Conservation (phyloP, 306 rosid species). For the Aeschynomene evenia region DNA sequence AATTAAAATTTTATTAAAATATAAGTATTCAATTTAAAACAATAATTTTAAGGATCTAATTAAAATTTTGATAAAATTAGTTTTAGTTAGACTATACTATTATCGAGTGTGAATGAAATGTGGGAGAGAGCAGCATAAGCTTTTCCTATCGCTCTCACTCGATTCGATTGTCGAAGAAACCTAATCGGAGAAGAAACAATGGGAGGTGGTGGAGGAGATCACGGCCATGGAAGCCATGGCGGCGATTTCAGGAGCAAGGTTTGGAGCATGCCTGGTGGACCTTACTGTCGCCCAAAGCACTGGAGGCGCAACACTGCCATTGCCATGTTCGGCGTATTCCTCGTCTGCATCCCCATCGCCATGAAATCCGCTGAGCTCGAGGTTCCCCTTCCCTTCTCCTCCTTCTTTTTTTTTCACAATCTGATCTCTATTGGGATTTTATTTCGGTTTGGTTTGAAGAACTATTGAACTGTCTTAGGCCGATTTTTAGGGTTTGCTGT, state of each 20-base stretch:
- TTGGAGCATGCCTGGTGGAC: slow-evolving; percentile 96
- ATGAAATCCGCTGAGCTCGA: slow-evolving; percentile 95
- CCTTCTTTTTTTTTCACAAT: not conserved
- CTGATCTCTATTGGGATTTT: not conserved
- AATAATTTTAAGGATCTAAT: too few relatives aligned
- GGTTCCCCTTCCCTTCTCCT: slow-evolving; percentile 41
- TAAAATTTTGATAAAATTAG: too few relatives aligned
- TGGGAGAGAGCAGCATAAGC: slow-evolving; percentile 1
- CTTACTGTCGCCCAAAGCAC: slow-evolving; percentile 88
- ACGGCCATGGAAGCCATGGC: slow-evolving; percentile 52
- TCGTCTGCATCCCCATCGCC: slow-evolving; percentile 90
- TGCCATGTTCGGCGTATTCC: slow-evolving; percentile 85
- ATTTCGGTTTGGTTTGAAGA: not conserved
- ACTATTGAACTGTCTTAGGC: not conserved
- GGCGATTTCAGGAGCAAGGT: slow-evolving; percentile 88
- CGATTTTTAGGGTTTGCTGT: not conserved
- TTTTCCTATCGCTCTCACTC: not conserved
- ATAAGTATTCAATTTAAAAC: too few relatives aligned
- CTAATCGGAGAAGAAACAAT: slow-evolving; percentile 24
- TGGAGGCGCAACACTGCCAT: slow-evolving; percentile 96
- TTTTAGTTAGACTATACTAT: too few relatives aligned
- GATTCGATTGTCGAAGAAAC: slow-evolving; percentile 22
- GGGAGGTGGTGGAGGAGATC: slow-evolving; percentile 71
- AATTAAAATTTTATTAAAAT: too few relatives aligned
- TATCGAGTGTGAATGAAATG: not conserved